Conservation (phyloP, 2,329 filamentous ascomycete species). For the Pezicula carpinea region DNA sequence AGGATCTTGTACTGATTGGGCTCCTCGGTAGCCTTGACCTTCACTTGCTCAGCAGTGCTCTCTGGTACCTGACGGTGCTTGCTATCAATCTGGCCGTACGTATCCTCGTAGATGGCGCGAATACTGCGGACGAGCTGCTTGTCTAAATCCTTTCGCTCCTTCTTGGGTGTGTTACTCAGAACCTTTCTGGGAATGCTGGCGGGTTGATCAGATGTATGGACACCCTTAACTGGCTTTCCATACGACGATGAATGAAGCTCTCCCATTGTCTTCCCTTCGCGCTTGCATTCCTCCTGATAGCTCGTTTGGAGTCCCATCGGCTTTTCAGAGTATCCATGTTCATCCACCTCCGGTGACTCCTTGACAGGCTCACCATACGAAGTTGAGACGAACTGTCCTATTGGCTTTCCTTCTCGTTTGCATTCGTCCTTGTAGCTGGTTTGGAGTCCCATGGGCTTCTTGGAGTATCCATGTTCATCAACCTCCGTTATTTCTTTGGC, state of each 20-base stretch:
- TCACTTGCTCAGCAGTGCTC: too few species aligned
- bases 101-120: slow-evolving; percentile 36
- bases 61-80: slow-evolving; percentile 23
- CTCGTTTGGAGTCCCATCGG: slow-evolving; percentile 45
- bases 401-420: too few species aligned
- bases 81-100: slow-evolving; percentile 34
- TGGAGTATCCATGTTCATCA: slow-evolving; percentile 36
- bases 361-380: slow-evolving; percentile 9
- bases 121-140: slow-evolving; percentile 32
- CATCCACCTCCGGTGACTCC: slow-evolving; percentile 18
- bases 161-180: not conserved
- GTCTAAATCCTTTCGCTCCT: slow-evolving; percentile 15
- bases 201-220: too few species aligned
- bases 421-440: slow-evolving; percentile 42
- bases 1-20: slow-evolving; percentile 56
- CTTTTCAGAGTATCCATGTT: slow-evolving; percentile 34
- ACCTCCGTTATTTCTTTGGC: not conserved
- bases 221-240: not conserved
- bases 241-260: not conserved
- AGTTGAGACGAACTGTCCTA: too few species aligned
- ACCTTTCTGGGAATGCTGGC: too few species aligned
- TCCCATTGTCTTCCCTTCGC: not conserved
- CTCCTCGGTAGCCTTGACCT: slow-evolving; percentile 6
- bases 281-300: slow-evolving; percentile 37
- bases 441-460: slow-evolving; percentile 42